Evolutionary conservation across 1,284 basidiomycete species (phyloP).

Genomic region (Fomes fomentarius): DNA sequence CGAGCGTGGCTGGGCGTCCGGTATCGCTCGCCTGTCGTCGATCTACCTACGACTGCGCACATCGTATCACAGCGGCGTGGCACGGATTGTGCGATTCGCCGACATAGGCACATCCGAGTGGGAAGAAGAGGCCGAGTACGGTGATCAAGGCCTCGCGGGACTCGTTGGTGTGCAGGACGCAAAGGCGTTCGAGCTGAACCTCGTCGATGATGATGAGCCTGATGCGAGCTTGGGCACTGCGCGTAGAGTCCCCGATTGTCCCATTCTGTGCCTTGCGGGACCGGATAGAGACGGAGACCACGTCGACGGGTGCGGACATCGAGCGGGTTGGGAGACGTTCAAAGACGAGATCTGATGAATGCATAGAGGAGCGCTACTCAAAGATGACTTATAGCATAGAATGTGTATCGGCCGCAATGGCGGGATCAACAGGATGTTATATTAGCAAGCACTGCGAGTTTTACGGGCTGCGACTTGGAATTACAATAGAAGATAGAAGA

Average conservation of each 20-base stretch:
- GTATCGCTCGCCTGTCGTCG: slow-evolving; percentile 48
- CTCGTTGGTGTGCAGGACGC: slow-evolving; percentile 47
- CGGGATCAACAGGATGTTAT: too few relatives aligned
- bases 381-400: too few relatives aligned
- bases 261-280: slow-evolving; percentile 53
- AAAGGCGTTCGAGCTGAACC: slow-evolving; percentile 33
- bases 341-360: slow-evolving; percentile 32
- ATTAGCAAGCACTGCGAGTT: too few relatives aligned
- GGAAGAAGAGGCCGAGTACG: slow-evolving; percentile 31
- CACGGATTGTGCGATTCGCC: slow-evolving; percentile 39
- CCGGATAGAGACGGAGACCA: slow-evolving; percentile 28
- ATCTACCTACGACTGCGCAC: slow-evolving; percentile 45
- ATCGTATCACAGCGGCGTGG: slow-evolving; percentile 49
- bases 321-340: slow-evolving; percentile 33
- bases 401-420: too few relatives aligned
- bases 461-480: too few relatives aligned
- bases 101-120: slow-evolving; percentile 14
- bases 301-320: slow-evolving; percentile 34
- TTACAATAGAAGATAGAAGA: neutral
- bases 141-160: slow-evolving; percentile 49
- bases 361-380: too few relatives aligned
- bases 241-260: slow-evolving; percentile 31
- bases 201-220: slow-evolving; percentile 9
- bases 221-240: slow-evolving; percentile 12
- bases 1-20: slow-evolving; percentile 61